Evolutionary conservation across 31 red algal species (phyloP).

Genomic region (Asparagopsis taxiformis): DNA sequence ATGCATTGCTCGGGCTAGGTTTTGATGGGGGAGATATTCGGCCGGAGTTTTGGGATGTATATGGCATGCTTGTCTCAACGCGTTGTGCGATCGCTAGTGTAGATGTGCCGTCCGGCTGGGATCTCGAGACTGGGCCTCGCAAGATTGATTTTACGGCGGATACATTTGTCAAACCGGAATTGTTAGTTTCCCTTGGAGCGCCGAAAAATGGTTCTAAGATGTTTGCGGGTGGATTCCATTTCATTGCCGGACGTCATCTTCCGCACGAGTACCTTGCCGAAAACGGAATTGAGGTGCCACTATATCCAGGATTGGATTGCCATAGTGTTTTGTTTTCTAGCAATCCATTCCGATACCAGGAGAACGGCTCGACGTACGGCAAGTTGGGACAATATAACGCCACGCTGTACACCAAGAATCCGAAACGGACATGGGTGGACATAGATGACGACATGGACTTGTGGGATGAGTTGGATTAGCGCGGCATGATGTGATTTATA

Average conservation of each 20-base stretch:
- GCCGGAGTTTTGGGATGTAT: constrained; percentile 41
- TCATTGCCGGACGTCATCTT: constrained; percentile 44
- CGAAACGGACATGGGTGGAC: constrained; percentile 47
- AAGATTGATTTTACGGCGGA: constrained; percentile 45
- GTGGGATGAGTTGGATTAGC: constrained; percentile 67
- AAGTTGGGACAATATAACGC: constrained; percentile 50
- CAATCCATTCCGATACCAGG: constrained; percentile 10
- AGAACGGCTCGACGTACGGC: constrained; percentile 46
- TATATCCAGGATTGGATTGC: constrained; percentile 11
- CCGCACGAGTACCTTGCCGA: constrained; percentile 35
- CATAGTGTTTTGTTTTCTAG: constrained; percentile 48
- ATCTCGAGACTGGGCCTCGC: constrained; percentile 45
- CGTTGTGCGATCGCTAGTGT: constrained; percentile 27
- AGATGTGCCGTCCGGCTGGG: constrained; percentile 72
- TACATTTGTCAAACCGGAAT: constrained; percentile 65
- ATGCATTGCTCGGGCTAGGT: constrained; percentile 61
- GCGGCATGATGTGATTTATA: too few species aligned
- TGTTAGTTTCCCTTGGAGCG: constrained; percentile 61
- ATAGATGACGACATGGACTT: constrained; percentile 59
- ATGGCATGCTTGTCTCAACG: constrained; percentile 53
- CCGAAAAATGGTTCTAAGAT: constrained; percentile 47
- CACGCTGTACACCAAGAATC: constrained; percentile 58
- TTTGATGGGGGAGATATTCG: constrained; percentile 72
- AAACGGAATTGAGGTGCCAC: constrained; percentile 12
- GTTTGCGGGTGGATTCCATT: constrained; percentile 59